These are phyloP conservation scores for Leishmania tropica DNA, from an alignment of 208 protist species.

Conservation along the genomic window DNA sequence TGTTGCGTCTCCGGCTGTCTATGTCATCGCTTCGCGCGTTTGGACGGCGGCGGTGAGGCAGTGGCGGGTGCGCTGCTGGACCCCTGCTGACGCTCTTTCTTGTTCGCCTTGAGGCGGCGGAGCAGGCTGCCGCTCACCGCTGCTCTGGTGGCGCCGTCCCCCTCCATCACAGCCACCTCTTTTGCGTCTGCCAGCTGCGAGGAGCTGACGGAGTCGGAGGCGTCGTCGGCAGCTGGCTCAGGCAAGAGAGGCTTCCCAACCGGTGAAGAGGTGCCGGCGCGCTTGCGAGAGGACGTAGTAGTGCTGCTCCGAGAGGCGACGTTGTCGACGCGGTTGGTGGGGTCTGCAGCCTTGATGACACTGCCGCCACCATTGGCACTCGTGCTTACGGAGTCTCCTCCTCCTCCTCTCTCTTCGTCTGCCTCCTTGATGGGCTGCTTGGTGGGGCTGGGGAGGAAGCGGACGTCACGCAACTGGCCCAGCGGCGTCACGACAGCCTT, in stretches of 20 bases:
- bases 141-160: constrained; percentile 16
- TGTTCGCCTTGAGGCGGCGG: constrained; percentile 10
- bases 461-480: background rate
- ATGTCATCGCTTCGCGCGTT: background rate
- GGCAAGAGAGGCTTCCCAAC: background rate
- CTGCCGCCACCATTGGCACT: background rate
- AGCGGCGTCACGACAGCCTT: constrained; percentile 5
- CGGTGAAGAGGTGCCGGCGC: background rate
- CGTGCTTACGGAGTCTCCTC: background rate
- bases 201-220: constrained; percentile 7
- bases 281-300: constrained; percentile 1
- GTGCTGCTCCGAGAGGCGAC: background rate
- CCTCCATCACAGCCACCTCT: constrained; percentile 4
- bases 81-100: background rate
- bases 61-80: background rate
- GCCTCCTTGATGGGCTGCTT: background rate
- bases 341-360: background rate
- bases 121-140: constrained; percentile 15
- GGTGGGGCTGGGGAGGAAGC: background rate
- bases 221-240: background rate
- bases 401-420: background rate
- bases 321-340: background rate
- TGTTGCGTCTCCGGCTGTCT: background rate
- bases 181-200: constrained; percentile 14
- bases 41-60: background rate